These are phyloP conservation scores for Lactarius deliciosus DNA, from an alignment of 768 basidiomycete genomes.

Conservation along the genomic window DNA sequence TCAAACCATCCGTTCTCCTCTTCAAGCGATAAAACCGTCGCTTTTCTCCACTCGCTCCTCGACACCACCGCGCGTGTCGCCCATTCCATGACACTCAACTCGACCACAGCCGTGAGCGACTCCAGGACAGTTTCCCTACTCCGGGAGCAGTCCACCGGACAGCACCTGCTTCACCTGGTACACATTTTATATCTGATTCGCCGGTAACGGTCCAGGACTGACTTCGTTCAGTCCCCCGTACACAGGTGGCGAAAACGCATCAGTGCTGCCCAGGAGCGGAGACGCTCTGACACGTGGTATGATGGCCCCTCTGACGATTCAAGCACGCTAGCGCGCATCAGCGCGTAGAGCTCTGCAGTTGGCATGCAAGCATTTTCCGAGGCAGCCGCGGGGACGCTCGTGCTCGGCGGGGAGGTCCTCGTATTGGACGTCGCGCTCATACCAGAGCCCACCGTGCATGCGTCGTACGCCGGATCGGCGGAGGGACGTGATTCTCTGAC, in stretches of 20 bases:
- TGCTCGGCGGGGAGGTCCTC: constrained; percentile 23
- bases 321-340: constrained; percentile 15
- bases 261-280: constrained; percentile 10
- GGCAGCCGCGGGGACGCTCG: constrained; percentile 14
- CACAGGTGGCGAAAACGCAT: constrained; percentile 21
- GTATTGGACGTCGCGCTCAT: constrained; percentile 34
- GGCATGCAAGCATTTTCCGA: constrained; percentile 26
- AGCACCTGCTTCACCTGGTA: too few relatives aligned
- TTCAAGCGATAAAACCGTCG: too few relatives aligned
- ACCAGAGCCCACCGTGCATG: constrained; percentile 60
- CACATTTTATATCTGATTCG: not conserved
- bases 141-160: too few relatives aligned
- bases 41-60: too few relatives aligned
- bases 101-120: too few relatives aligned
- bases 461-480: constrained; percentile 58
- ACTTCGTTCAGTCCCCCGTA: constrained; percentile 23
- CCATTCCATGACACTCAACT: too few relatives aligned
- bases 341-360: constrained; percentile 16
- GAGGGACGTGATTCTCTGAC: constrained; percentile 48
- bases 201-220: not conserved
- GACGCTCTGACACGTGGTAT: constrained; percentile 15
- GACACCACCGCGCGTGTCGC: too few relatives aligned
- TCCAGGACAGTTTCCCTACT: too few relatives aligned
- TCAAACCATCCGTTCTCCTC: too few relatives aligned
- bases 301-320: constrained; percentile 19